Conservation (phyloP, 192 early-diverging fungal species). For the Linderina pennispora region DNA sequence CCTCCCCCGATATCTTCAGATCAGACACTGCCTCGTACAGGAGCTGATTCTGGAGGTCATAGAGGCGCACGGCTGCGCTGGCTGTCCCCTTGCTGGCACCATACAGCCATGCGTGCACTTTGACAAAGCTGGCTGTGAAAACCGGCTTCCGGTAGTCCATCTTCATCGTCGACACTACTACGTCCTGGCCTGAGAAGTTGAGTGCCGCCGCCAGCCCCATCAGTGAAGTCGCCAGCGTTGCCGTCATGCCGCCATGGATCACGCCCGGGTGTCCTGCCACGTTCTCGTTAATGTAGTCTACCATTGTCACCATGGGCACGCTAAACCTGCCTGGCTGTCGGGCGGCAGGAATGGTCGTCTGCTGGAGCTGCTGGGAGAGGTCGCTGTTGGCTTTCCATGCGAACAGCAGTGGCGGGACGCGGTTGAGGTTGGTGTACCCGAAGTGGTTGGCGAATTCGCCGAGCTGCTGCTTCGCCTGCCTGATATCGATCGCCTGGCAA, state of each 20-base stretch:
- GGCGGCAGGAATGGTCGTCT: too few species aligned
- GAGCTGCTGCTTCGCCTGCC: not conserved
- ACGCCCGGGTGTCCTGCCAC: constrained; percentile 30
- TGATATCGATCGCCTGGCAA: constrained; percentile 12
- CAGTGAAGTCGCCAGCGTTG: constrained; percentile 28
- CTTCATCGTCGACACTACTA: constrained; percentile 22
- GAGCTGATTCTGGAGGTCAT: constrained; percentile 15
- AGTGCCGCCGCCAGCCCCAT: constrained; percentile 27
- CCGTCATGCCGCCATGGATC: constrained; percentile 43
- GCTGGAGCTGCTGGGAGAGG: constrained; percentile 9
- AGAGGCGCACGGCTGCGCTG: constrained; percentile 23
- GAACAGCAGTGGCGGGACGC: constrained; percentile 21
- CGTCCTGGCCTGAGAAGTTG: constrained; percentile 10
- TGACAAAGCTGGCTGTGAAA: constrained; percentile 28
- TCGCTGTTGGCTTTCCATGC: constrained; percentile 9
- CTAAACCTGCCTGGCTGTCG: constrained; percentile 4
- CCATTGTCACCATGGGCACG: constrained; percentile 23
- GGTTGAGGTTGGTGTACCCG: constrained; percentile 17
- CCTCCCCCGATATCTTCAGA: constrained; percentile 1
- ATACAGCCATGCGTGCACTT: constrained; percentile 40
- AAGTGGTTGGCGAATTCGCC: constrained; percentile 34
- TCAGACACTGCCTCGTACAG: constrained; percentile 29
- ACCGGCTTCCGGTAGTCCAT: constrained; percentile 44
- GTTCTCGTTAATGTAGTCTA: constrained; percentile 33
- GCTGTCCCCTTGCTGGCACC: not conserved